Evolutionary conservation across 768 basidiomycete genomes (phyloP).

Genomic region (Auriscalpium orientale): DNA sequence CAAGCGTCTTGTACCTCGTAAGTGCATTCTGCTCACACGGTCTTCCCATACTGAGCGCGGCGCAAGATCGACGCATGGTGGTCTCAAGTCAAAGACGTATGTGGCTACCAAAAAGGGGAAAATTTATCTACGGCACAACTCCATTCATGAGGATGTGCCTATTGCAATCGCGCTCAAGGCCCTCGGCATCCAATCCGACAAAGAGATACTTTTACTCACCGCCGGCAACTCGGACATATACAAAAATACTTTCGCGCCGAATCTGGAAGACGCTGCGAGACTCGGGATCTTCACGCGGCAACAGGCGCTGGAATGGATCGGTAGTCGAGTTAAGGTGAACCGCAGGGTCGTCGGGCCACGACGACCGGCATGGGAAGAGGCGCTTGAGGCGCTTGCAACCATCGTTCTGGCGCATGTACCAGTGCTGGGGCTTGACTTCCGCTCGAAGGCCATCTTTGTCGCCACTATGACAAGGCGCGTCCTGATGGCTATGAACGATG

Average conservation of each 20-base stretch:
- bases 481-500: constrained; percentile 93
- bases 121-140: constrained; percentile 96
- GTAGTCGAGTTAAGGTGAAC: constrained; percentile 85
- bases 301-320: constrained; percentile 94
- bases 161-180: constrained; percentile 96
- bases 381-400: constrained; percentile 91
- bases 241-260: constrained; percentile 79
- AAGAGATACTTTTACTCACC: constrained; percentile 91
- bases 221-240: constrained; percentile 89
- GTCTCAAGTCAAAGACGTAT: constrained; percentile 94
- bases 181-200: constrained; percentile 93
- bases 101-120: constrained; percentile 91
- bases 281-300: constrained; percentile 86
- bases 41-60: constrained; percentile 6
- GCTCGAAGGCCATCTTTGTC: constrained; percentile 92
- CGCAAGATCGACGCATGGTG: constrained; percentile 68
- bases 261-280: constrained; percentile 90
- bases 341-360: constrained; percentile 73
- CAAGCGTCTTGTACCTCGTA: constrained; percentile 96
- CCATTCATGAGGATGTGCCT: constrained; percentile 93
- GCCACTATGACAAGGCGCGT: constrained; percentile 97
- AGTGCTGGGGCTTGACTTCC: constrained; percentile 80
- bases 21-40: constrained; percentile 24
- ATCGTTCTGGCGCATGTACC: constrained; percentile 97
- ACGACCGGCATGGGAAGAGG: constrained; percentile 88